Evolutionary conservation across 2,329 filamentous ascomycete species (phyloP), one percentile per base, ranked within the genome.

Genomic region (Xylaria sp.): DNA sequence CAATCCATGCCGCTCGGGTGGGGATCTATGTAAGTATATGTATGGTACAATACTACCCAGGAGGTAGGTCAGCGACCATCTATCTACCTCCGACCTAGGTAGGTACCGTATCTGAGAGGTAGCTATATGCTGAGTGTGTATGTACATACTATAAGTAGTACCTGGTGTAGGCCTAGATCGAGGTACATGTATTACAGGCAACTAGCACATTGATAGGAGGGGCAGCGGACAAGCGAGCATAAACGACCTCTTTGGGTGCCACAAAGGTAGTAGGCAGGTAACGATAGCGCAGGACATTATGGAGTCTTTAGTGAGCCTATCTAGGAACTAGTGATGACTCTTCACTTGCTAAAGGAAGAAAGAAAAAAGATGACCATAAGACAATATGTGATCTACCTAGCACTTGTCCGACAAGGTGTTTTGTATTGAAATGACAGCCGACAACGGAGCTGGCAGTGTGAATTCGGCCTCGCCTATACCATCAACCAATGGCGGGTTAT

Each of bases 391-490:
- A 20, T 56, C 60, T 45, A 23, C 34, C 39, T 34, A 28, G 30
- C 53, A 36, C 46, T 28, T 46, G 62, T 59, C 66, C 66, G 43
- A 48, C 66, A 68, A 65, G 57, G 53, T 63, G 48, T 39, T 43
- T 63, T 58, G 45, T 58, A 28, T 18, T 57, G 15, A 20, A 57
- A 55, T 72, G 58, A 67, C 65, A 72, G 73, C 74, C 74, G 74
- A 76, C 74, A 74, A 73, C 74, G 74, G 74, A 75, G 73, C 71
- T 72, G 63, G 68, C 41, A 48, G 48, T 36, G 66, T 70, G 58
- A 60, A 52, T 43, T 60, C 59, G 69, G 70, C 63, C 65, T 72
- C 67, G 63, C 68, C 39, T 69, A 66, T 63, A 45, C 28, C 55
- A 70, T 66, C 56, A 67, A 55, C 72, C 74, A 75, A 74, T 74